Percentiles rank a stretch among this genome's conserved stretches.
These are phyloP conservation scores for Lithocarpus polystachyus DNA, from an alignment of 306 rosid species.

Conservation along the genomic window DNA sequence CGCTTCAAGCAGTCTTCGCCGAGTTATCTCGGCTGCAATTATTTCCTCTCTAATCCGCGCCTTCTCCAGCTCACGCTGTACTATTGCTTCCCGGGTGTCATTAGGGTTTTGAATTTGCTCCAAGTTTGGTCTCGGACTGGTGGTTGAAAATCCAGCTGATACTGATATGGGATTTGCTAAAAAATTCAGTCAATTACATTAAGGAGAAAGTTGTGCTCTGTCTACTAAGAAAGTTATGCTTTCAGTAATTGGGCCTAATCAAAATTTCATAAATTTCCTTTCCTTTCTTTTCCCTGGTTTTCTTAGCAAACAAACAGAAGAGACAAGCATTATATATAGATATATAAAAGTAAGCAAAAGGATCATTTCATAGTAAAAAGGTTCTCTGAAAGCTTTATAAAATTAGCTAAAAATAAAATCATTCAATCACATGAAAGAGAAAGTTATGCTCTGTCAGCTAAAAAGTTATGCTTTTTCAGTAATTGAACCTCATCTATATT, in stretches of 20 bases:
- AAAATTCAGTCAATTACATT: neutral
- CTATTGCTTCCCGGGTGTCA: slow-evolving; percentile 5
- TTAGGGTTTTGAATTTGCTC: neutral
- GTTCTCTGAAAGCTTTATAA: too few relatives aligned
- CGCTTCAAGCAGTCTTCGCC: slow-evolving; percentile 42
- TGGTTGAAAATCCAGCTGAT: slow-evolving; percentile 1
- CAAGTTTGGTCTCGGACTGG: neutral
- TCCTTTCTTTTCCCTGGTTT: too few relatives aligned
- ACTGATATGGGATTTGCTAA: neutral
- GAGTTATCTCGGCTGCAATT: slow-evolving; percentile 19
- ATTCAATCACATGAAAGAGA: too few relatives aligned
- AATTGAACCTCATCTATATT: neutral
- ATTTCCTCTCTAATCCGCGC: slow-evolving; percentile 46
- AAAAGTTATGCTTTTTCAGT: neutral
- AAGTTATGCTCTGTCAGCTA: too few relatives aligned
- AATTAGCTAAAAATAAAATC: too few relatives aligned
- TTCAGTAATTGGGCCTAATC: neutral
- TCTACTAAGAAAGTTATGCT: neutral
- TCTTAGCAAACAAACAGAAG: too few relatives aligned
- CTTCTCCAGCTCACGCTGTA: slow-evolving; percentile 38
- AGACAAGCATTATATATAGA: too few relatives aligned
- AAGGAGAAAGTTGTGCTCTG: neutral
- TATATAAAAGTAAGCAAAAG: too few relatives aligned
- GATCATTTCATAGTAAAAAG: too few relatives aligned
- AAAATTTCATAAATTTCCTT: neutral